phyloP scores from a whole-genome alignment of 768 basidiomycete genomes.

The Mycena vitilis region DNA sequence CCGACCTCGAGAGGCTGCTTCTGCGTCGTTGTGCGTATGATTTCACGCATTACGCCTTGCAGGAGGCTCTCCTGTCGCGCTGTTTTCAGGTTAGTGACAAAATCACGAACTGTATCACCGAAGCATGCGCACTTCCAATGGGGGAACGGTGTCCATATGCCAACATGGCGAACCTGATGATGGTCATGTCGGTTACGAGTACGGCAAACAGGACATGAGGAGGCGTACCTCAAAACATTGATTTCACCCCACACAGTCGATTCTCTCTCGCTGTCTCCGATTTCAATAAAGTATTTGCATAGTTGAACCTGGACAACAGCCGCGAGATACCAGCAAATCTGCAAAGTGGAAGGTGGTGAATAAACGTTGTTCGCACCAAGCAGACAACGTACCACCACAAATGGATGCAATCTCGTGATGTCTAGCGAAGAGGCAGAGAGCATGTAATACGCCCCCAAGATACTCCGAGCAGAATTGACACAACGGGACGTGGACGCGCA shows the following conservation, averaged over 20 bases:
- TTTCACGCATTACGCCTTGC: constrained; percentile 87
- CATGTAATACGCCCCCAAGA: constrained; percentile 80
- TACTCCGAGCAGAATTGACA: constrained; percentile 78
- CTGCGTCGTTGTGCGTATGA: constrained; percentile 84
- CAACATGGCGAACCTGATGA: constrained; percentile 84
- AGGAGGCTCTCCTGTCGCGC: constrained; percentile 86
- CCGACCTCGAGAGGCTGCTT: constrained; percentile 84
- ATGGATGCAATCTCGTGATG: constrained; percentile 82
- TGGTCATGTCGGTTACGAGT: constrained; percentile 25
- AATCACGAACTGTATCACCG: constrained; percentile 19
- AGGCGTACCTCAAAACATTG: constrained; percentile 76
- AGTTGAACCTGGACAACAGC: constrained; percentile 88
- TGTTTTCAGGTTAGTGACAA: constrained; percentile 44
- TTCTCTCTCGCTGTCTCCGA: constrained; percentile 78
- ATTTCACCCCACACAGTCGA: constrained; percentile 90
- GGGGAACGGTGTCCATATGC: constrained; percentile 84
- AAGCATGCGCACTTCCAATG: constrained; percentile 75
- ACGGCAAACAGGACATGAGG: constrained; percentile 3
- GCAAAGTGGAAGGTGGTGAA: constrained; percentile 21
- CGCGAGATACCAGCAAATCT: constrained; percentile 94
- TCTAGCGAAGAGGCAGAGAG: constrained; percentile 88
- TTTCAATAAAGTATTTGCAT: constrained; percentile 88
- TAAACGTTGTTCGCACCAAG: constrained; percentile 2
- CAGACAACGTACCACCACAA: constrained; percentile 71
- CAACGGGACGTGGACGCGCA: constrained; percentile 79